Evolutionary conservation across 1,284 basidiomycete species (phyloP), one percentile per base, ranked within the genome.

Genomic region (Agroathelia rolfsii): DNA sequence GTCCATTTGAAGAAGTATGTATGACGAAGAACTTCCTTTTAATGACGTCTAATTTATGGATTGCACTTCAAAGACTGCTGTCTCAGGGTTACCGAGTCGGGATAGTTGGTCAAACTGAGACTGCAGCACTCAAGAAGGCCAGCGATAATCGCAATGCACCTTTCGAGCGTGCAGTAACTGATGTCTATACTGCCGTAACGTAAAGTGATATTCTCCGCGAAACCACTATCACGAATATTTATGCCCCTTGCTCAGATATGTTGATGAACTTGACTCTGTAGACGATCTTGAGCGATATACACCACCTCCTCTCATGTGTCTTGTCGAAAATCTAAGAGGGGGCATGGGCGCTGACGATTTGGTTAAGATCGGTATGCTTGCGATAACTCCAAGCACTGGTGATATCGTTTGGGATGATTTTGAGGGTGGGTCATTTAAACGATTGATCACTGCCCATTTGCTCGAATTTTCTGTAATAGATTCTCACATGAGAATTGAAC

Each of bases 361-460:
- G 16, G 72, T 86, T 1, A 58, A 51, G 4, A 68, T 96, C 28
- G 82, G 78, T 2, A 62, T 96, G 51, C 69, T 95, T 29, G 74
- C 77, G 12, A 78, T 96, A 11, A 76, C 79, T 33, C 86, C 90
- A 0, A 78, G 78, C 32, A 95, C 90, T 0, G 93, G 93, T 1
- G 85, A 93, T 43, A 78, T 97, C 2, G 63, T 90, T 1, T 97
- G 87, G 74, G 94, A 98, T 47, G 75, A 86, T 41, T 95, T 92
- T 49, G 68, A 82, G 33, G 87, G 86, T 81, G 41, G 37, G 49
- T 37, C 35, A 3, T 20, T 21, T 28, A 34, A n/a, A n/a, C n/a
- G n/a, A 23, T 18, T 3, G 8, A 4, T 11, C 10, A 28, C 4
- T 7, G 11, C 11, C 17, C 34, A n/a, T 39, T 46, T 21, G 28